Conservation (phyloP, 495 filamentous ascomycete genomes). For the Penicillium canescens region DNA sequence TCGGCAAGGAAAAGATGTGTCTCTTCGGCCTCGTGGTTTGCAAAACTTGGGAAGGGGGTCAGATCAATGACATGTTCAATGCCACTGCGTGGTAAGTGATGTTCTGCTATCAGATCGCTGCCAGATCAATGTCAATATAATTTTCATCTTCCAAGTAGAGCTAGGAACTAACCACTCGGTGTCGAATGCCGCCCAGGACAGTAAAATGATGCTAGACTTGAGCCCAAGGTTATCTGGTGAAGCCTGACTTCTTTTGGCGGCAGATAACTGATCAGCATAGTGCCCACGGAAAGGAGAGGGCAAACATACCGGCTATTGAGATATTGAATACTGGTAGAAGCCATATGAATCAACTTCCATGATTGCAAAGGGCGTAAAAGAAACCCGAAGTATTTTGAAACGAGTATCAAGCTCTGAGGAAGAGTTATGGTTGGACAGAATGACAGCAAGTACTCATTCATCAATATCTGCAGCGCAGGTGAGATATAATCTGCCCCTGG, state of each 20-base stretch:
- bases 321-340: slow-evolving; percentile 11
- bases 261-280: too few species aligned
- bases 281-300: too few species aligned
- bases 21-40: not conserved
- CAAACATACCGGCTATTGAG: slow-evolving; percentile 1
- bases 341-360: slow-evolving; percentile 10
- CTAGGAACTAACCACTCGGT: slow-evolving; percentile 1
- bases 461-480: slow-evolving; percentile 4
- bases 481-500: not conserved
- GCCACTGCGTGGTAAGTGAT: slow-evolving; percentile 10
- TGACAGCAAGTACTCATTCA: slow-evolving; percentile 6
- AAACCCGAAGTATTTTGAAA: slow-evolving; percentile 7
- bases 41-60: slow-evolving; percentile 2
- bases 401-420: slow-evolving; percentile 4
- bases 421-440: slow-evolving; percentile 6
- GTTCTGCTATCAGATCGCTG: slow-evolving; percentile 9
- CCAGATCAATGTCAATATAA: not conserved
- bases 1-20: slow-evolving; percentile 7
- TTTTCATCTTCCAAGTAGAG: not conserved
- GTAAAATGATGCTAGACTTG: slow-evolving; percentile 2
- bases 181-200: slow-evolving; percentile 2
- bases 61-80: slow-evolving; percentile 6
- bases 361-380: slow-evolving; percentile 6
- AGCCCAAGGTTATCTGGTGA: slow-evolving; percentile 1
- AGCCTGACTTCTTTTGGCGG: not conserved